Percentiles rank a stretch among this genome's conserved stretches.
Evolutionary conservation across 108 stramenopile genomes (phyloP).

Genomic region (Pseudonitzschia multiseries): DNA sequence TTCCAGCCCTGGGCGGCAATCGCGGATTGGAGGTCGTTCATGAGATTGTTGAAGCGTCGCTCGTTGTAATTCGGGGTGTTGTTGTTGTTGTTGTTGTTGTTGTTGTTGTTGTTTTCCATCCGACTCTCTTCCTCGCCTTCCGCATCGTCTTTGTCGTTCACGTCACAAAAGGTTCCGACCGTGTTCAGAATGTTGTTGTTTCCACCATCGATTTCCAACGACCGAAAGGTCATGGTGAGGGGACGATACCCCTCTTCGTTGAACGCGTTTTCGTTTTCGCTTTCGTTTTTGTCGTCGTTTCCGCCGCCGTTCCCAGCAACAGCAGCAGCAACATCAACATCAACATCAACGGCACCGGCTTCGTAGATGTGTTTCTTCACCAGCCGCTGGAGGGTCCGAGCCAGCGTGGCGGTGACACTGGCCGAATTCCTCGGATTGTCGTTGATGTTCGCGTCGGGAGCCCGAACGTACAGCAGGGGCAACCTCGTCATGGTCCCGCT

Average conservation of each 20-base stretch:
- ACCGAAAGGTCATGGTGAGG: slow-evolving; percentile 63
- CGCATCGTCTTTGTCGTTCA: slow-evolving; percentile 31
- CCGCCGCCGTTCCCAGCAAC: neutral
- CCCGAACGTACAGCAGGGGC: slow-evolving; percentile 70
- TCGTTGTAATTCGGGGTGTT: neutral
- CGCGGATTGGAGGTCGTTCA: slow-evolving; percentile 47
- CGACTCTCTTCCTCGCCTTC: slow-evolving; percentile 22
- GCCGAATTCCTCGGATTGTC: slow-evolving; percentile 10
- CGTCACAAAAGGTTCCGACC: slow-evolving; percentile 32
- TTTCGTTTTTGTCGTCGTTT: slow-evolving; percentile 11
- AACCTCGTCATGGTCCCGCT: slow-evolving; percentile 57
- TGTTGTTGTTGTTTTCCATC: neutral
- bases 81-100: neutral
- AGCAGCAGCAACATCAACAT: too few species aligned
- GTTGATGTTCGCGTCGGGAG: slow-evolving; percentile 7
- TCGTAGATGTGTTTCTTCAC: slow-evolving; percentile 43
- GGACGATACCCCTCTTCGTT: slow-evolving; percentile 46
- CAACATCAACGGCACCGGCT: too few species aligned
- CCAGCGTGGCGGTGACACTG: slow-evolving; percentile 29
- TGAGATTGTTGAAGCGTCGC: slow-evolving; percentile 30
- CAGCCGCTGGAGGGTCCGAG: slow-evolving; percentile 44
- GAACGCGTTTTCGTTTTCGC: slow-evolving; percentile 9
- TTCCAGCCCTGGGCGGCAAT: slow-evolving; percentile 55
- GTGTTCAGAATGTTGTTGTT: slow-evolving; percentile 66
- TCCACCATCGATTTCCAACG: slow-evolving; percentile 73